phyloP scores from a whole-genome alignment of 2,329 filamentous ascomycete genomes.

The Mycocentrospora acerina region DNA sequence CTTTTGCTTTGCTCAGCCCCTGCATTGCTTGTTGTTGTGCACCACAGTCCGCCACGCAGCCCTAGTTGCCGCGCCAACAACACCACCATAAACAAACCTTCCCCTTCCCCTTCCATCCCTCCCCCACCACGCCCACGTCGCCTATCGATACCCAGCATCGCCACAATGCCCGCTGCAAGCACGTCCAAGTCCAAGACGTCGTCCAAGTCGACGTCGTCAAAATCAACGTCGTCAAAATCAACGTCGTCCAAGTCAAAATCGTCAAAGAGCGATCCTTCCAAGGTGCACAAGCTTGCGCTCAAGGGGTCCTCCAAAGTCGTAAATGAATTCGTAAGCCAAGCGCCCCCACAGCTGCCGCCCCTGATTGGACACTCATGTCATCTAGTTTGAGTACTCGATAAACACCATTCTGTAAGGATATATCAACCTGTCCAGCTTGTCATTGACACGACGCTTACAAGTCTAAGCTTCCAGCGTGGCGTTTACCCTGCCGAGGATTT shows the following conservation, averaged over 20 bases:
- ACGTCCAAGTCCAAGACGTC: conserved; percentile 17
- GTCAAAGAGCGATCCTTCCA: conserved; percentile 68
- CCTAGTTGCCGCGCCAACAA: conserved; percentile 36
- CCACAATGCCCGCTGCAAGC: conserved; percentile 36
- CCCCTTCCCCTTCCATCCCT: conserved; percentile 3
- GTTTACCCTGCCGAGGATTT: conserved; percentile 95
- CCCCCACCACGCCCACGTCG: too few relatives aligned
- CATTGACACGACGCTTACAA: conserved; percentile 12
- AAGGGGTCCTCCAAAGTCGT: conserved; percentile 85
- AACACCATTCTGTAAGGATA: conserved; percentile 82
- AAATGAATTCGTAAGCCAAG: conserved; percentile 80
- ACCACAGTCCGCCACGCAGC: not conserved
- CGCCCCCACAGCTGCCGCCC: not conserved
- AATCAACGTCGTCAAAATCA: conserved; percentile 12
- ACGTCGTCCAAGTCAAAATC: conserved; percentile 33
- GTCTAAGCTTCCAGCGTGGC: conserved; percentile 73
- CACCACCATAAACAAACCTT: conserved; percentile 26
- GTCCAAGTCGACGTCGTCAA: conserved; percentile 4
- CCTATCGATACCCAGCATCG: conserved; percentile 2
- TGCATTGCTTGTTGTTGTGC: not conserved
- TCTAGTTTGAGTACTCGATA: conserved; percentile 92
- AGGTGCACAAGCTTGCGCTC: conserved; percentile 90
- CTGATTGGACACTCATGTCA: conserved; percentile 13
- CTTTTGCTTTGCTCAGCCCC: too few relatives aligned
- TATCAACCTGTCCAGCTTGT: too few relatives aligned